Percentiles rank a stretch among this genome's conserved stretches.
These are phyloP conservation scores for Pichia thaimueangensis DNA, from an alignment of 805 yeast species.

Conservation along the genomic window DNA sequence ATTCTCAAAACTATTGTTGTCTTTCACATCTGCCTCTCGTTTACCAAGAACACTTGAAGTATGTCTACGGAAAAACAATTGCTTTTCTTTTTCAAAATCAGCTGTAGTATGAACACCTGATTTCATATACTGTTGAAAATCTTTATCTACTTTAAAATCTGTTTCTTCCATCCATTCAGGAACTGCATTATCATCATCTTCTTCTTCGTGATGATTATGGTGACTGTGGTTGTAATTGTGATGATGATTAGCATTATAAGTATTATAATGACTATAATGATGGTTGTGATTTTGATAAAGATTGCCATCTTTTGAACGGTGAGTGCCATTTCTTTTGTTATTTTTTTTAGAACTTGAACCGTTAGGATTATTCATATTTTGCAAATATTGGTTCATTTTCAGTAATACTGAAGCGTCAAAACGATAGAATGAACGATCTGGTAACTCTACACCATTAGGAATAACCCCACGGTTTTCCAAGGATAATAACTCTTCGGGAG, in stretches of 20 bases:
- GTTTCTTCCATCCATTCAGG: slow-evolving; percentile 31
- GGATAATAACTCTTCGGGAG: slow-evolving; percentile 16
- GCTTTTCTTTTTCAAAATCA: slow-evolving; percentile 28
- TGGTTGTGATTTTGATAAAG: neutral
- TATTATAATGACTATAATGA: neutral
- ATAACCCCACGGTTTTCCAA: slow-evolving; percentile 14
- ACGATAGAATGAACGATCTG: slow-evolving; percentile 22
- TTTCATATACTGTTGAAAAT: slow-evolving; percentile 21
- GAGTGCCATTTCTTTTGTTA: neutral
- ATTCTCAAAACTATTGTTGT: neutral
- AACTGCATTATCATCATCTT: slow-evolving; percentile 10
- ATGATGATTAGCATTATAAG: neutral
- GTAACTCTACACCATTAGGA: slow-evolving; percentile 17
- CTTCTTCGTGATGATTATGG: neutral
- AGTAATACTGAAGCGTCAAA: slow-evolving; percentile 15
- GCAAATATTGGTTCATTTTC: slow-evolving; percentile 6
- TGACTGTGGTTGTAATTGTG: neutral
- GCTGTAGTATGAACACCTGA: slow-evolving; percentile 24
- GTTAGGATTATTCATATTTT: neutral
- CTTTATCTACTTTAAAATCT: slow-evolving; percentile 28
- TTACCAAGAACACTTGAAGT: neutral
- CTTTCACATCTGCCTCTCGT: neutral
- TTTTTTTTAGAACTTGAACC: neutral
- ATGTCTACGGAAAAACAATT: slow-evolving; percentile 14
- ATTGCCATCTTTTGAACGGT: neutral